Evolutionary conservation across 2,329 filamentous ascomycete genomes (phyloP).

Genomic region (Fusarium avenaceum): DNA sequence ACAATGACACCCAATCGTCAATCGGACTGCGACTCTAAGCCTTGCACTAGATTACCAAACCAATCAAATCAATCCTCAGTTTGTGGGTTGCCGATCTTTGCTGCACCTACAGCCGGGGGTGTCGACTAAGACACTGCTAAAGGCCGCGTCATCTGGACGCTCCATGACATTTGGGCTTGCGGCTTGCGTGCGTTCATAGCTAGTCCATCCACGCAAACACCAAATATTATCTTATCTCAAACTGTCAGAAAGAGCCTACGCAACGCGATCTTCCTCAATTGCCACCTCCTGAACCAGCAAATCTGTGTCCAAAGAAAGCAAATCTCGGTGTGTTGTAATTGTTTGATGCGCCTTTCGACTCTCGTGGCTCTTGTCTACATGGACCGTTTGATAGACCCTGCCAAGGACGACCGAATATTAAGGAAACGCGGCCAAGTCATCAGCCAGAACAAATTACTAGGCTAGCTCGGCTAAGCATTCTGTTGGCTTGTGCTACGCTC

Average conservation of each 20-base stretch:
- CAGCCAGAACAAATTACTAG: constrained; percentile 10
- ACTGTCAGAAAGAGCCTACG: constrained; percentile 22
- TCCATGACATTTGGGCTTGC: constrained; percentile 45
- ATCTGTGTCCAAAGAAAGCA: background rate
- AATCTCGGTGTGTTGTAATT: constrained; percentile 8
- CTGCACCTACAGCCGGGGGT: constrained; percentile 43
- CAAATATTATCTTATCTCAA: constrained; percentile 26
- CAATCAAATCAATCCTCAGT: constrained; percentile 41
- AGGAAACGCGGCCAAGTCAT: constrained; percentile 22
- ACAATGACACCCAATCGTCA: constrained; percentile 27
- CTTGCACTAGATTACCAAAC: constrained; percentile 5
- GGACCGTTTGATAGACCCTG: constrained; percentile 10
- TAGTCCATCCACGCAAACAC: constrained; percentile 34
- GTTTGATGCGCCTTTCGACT: background rate
- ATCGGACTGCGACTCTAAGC: constrained; percentile 17
- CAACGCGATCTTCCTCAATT: constrained; percentile 25
- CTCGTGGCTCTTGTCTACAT: constrained; percentile 1
- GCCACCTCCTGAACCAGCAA: constrained; percentile 36
- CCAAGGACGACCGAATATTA: constrained; percentile 15
- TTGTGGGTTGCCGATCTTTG: constrained; percentile 24
- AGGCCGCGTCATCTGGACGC: constrained; percentile 48
- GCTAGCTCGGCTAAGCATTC: constrained; percentile 32
- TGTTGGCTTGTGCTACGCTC: constrained; percentile 25
- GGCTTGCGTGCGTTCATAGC: constrained; percentile 49
- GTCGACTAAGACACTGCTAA: constrained; percentile 39